Conservation (phyloP, 371 early-diverging fungal species). For the Coemansia sp. region DNA sequence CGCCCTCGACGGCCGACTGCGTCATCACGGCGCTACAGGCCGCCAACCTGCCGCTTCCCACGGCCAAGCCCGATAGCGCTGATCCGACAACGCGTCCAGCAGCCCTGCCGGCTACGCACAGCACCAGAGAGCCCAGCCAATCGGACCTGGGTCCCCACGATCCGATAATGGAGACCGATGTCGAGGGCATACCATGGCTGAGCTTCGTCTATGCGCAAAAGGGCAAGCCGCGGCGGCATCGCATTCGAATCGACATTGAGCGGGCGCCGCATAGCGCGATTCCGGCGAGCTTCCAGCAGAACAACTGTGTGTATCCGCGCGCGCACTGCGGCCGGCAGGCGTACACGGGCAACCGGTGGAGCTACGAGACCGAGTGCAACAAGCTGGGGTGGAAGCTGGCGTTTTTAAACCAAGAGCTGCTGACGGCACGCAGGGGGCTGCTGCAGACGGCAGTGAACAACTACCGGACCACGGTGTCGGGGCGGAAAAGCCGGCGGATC, state of each 20-base stretch:
- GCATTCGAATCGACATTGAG: slow-evolving; percentile 49
- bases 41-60: slow-evolving; percentile 15
- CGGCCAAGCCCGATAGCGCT: background rate
- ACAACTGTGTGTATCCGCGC: slow-evolving; percentile 73
- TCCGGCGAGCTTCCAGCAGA: slow-evolving; percentile 42
- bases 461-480: slow-evolving; percentile 84
- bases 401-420: slow-evolving; percentile 77
- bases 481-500: slow-evolving; percentile 76
- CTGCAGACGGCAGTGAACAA: slow-evolving; percentile 95
- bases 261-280: slow-evolving; percentile 43
- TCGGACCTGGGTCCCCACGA: slow-evolving; percentile 6
- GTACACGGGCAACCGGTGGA: slow-evolving; percentile 90
- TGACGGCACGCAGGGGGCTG: slow-evolving; percentile 86
- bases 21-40: slow-evolving; percentile 43
- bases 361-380: slow-evolving; percentile 91
- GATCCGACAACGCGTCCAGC: background rate
- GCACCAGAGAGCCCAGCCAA: background rate
- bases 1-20: slow-evolving; percentile 39
- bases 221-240: slow-evolving; percentile 46
- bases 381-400: slow-evolving; percentile 87
- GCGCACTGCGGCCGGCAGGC: slow-evolving; percentile 67
- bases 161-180: slow-evolving; percentile 25
- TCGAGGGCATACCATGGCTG: slow-evolving; percentile 42
- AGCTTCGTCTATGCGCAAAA: slow-evolving; percentile 50
- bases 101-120: background rate